Percentiles rank a stretch among this genome's conserved stretches.
These are phyloP conservation scores for Metrosideros polymorpha DNA, from an alignment of 441 rosid species.

Conservation along the genomic window DNA sequence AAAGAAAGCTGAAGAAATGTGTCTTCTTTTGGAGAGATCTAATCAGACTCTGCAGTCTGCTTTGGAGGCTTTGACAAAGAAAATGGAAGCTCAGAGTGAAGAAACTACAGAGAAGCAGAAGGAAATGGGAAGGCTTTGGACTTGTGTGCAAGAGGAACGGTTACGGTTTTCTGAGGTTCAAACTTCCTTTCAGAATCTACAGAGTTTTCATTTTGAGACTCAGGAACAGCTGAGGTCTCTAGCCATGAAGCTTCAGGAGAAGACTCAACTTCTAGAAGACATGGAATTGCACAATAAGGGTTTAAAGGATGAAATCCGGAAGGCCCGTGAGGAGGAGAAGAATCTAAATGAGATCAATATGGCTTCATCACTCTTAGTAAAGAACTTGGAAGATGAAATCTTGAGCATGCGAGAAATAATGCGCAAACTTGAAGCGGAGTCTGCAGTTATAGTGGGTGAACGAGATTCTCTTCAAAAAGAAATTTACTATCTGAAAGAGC, in stretches of 20 bases:
- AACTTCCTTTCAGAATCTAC: conserved; percentile 93
- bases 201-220: conserved; percentile 82
- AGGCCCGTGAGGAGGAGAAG: conserved; percentile 45
- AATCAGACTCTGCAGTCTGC: conserved; percentile 66
- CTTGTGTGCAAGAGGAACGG: conserved; percentile 81
- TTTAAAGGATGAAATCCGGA: conserved; percentile 50
- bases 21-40: conserved; percentile 61
- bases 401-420: conserved; percentile 54
- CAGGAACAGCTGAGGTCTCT: conserved; percentile 80
- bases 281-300: conserved; percentile 53
- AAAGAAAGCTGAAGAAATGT: conserved; percentile 75
- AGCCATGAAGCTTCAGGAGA: conserved; percentile 52
- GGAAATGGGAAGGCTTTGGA: conserved; percentile 85
- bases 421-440: conserved; percentile 78
- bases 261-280: conserved; percentile 53
- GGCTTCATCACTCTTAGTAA: conserved; percentile 61
- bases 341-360: conserved; percentile 52
- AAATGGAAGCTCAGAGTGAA: conserved; percentile 57
- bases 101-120: conserved; percentile 85
- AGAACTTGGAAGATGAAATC: conserved; percentile 60
- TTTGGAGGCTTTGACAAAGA: conserved; percentile 49
- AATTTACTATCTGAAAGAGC: conserved; percentile 87
- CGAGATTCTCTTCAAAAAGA: conserved; percentile 95
- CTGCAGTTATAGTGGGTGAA: conserved; percentile 66
- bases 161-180: conserved; percentile 81